Percentiles rank a stretch among this genome's conserved stretches.
phyloP scores from a whole-genome alignment of 2,329 filamentous ascomycete species.

The Sporothrix globosa region DNA sequence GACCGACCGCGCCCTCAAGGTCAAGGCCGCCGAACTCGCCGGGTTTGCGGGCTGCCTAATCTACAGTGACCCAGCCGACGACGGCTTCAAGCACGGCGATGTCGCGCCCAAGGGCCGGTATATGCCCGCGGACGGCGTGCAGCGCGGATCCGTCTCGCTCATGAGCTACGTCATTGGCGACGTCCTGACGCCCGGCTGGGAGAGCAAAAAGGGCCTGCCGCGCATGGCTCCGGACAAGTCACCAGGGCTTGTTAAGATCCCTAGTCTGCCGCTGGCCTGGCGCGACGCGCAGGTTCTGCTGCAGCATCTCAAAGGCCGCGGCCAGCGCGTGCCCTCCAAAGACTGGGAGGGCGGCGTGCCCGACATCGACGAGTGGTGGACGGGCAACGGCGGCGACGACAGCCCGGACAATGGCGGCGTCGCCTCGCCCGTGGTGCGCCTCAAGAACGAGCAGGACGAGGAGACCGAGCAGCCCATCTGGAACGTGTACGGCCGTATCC shows the following conservation, averaged over 20 bases:
- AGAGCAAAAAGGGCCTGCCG: constrained; percentile 66
- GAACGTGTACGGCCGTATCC: constrained; percentile 85
- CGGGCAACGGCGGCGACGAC: constrained; percentile 62
- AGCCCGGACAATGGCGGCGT: constrained; percentile 41
- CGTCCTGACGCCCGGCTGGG: constrained; percentile 86
- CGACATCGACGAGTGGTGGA: constrained; percentile 79
- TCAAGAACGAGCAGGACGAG: constrained; percentile 88
- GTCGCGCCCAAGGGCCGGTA: constrained; percentile 76
- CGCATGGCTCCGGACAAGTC: constrained; percentile 72
- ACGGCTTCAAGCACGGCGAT: constrained; percentile 75
- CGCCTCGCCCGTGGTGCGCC: constrained; percentile 72
- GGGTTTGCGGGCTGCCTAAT: constrained; percentile 87
- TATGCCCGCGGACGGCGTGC: constrained; percentile 80
- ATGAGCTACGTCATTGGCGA: constrained; percentile 86
- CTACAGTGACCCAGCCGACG: constrained; percentile 86
- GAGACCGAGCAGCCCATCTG: constrained; percentile 80
- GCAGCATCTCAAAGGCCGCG: constrained; percentile 73
- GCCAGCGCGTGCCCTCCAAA: constrained; percentile 63
- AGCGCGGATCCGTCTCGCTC: constrained; percentile 78
- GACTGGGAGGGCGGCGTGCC: constrained; percentile 79
- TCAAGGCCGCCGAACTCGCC: constrained; percentile 85
- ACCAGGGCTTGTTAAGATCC: constrained; percentile 76
- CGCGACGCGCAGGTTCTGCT: constrained; percentile 82
- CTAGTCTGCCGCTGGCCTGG: constrained; percentile 88
- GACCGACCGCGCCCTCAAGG: constrained; percentile 73